These are phyloP conservation scores for Vitis riparia DNA, from an alignment of 164 flowering plant species.

Conservation along the genomic window DNA sequence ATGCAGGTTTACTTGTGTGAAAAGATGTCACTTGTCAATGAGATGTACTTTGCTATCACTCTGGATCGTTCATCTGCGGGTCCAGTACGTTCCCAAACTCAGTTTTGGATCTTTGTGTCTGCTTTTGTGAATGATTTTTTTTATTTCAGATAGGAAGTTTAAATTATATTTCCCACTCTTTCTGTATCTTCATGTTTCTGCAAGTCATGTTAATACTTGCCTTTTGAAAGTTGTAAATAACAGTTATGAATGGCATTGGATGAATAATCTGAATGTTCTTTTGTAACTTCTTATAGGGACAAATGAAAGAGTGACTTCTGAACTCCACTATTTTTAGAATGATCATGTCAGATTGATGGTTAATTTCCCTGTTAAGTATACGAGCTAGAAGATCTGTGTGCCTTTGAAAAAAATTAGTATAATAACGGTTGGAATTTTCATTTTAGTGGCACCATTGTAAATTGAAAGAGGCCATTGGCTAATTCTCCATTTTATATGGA, in stretches of 20 bases:
- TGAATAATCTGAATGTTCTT: too few relatives aligned
- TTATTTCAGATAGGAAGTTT: background rate
- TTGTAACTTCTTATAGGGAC: too few relatives aligned
- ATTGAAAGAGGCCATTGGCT: too few relatives aligned
- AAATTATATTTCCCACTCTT: background rate
- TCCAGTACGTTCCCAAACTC: slow-evolving; percentile 62
- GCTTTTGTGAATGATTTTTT: background rate
- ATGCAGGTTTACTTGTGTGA: slow-evolving; percentile 79
- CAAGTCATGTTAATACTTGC: background rate
- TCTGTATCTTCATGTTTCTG: background rate
- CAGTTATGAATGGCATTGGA: background rate
- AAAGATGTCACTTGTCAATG: slow-evolving; percentile 85
- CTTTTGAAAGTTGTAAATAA: background rate
- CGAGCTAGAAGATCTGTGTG: too few relatives aligned
- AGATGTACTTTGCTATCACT: slow-evolving; percentile 98
- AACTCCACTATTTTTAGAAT: too few relatives aligned
- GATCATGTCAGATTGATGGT: too few relatives aligned
- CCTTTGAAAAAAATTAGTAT: too few relatives aligned
- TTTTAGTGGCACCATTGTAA: too few relatives aligned
- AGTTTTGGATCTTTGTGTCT: background rate
- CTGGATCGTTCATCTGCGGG: slow-evolving; percentile 93
- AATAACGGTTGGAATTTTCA: too few relatives aligned
- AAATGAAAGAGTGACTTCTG: too few relatives aligned
- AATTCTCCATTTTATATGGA: too few relatives aligned
- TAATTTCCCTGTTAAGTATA: too few relatives aligned